Percentiles rank a stretch among this genome's conserved stretches.
Conservation (phyloP, 768 basidiomycete species). For the Russula foetens region DNA sequence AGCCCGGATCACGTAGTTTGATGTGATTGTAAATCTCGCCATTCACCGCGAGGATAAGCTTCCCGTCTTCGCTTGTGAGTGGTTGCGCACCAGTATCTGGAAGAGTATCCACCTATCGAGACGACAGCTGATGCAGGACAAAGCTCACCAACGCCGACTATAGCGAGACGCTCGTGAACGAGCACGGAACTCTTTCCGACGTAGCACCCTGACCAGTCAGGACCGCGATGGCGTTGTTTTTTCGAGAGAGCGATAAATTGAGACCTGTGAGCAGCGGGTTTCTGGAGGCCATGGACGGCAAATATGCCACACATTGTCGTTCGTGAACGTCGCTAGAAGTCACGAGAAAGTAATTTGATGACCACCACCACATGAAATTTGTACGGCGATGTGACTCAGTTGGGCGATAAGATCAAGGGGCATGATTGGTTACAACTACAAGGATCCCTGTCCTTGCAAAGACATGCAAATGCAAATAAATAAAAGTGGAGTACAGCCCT, state of each 20-base stretch:
- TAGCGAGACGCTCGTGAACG: conserved; percentile 92
- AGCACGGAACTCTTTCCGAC: conserved; percentile 77
- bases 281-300: conserved; percentile 73
- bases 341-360: neutral
- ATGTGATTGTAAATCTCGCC: conserved; percentile 99
- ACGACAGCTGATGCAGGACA: neutral
- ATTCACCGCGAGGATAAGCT: conserved; percentile 83
- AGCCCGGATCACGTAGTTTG: conserved; percentile 57
- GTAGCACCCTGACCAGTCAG: conserved; percentile 97
- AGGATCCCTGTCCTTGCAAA: too few species aligned
- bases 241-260: conserved; percentile 81
- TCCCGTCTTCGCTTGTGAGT: conserved; percentile 77
- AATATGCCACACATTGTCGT: conserved; percentile 85
- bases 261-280: conserved; percentile 58
- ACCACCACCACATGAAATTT: neutral
- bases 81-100: conserved; percentile 96
- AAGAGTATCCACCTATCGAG: neutral
- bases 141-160: conserved; percentile 89
- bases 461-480: too few species aligned
- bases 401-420: conserved; percentile 5
- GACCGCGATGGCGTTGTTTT: conserved; percentile 86
- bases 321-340: neutral
- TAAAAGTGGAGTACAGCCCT: too few species aligned
- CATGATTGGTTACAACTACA: too few species aligned
- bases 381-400: neutral